These are phyloP conservation scores for Arthrobotrys entomopaga DNA, from an alignment of 2,329 filamentous ascomycete genomes.

Conservation along the genomic window DNA sequence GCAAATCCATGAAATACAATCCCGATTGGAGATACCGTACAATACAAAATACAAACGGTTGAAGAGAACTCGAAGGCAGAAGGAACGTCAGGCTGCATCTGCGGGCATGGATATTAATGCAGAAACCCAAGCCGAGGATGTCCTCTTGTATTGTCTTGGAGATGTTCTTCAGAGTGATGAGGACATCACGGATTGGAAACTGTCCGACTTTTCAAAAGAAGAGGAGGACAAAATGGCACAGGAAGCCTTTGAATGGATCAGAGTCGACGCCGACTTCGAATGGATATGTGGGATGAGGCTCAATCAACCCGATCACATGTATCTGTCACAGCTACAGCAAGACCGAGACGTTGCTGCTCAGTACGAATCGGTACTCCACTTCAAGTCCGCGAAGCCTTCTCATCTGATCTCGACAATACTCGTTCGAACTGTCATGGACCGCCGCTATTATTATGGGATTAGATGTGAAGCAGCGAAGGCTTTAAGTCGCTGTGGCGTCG, in stretches of 20 bases:
- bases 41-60: slow-evolving; percentile 99
- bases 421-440: slow-evolving; percentile 87
- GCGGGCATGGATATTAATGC: slow-evolving; percentile 71
- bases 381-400: slow-evolving; percentile 70
- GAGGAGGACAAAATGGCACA: slow-evolving; percentile 91
- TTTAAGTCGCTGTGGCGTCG: slow-evolving; percentile 77
- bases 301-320: slow-evolving; percentile 95
- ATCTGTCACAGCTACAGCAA: slow-evolving; percentile 94
- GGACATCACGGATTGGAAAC: slow-evolving; percentile 82
- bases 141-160: slow-evolving; percentile 88
- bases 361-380: slow-evolving; percentile 75
- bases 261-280: slow-evolving; percentile 97
- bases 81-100: slow-evolving; percentile 76
- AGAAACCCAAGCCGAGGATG: slow-evolving; percentile 76
- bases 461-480: slow-evolving; percentile 83
- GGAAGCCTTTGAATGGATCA: slow-evolving; percentile 98
- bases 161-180: slow-evolving; percentile 86
- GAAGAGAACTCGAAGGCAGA: slow-evolving; percentile 84
- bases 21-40: slow-evolving; percentile 93
- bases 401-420: slow-evolving; percentile 88
- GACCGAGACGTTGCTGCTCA: slow-evolving; percentile 96
- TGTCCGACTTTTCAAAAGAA: slow-evolving; percentile 88
- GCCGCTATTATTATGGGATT: slow-evolving; percentile 92
- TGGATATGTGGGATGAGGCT: slow-evolving; percentile 89
- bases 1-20: slow-evolving; percentile 86